Base-by-base conservation (phyloP, 2,329 filamentous ascomycete species). In the Grosmannia penicillata region DNA sequence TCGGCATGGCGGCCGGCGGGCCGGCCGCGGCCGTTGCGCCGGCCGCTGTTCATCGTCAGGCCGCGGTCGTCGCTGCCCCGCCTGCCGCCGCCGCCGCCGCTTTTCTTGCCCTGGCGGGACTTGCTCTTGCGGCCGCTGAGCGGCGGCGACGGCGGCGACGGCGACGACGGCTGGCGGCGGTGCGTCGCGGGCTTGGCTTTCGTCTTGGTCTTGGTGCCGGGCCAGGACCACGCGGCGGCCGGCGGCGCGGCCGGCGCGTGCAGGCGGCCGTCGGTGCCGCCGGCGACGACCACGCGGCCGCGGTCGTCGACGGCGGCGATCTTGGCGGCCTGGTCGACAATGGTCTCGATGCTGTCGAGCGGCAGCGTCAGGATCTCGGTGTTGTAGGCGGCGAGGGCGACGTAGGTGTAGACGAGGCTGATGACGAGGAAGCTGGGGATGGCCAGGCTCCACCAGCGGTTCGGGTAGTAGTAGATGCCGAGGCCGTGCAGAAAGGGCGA, bases 361-460 rank as follows among this genome's bases (percentile, higher is more conserved):
- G 80, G 78, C 39, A 93, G 63, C 9, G 91, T 98, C 51, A 98
- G 60, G 44, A 89, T 82, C 49, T 85, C 83, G 1, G 81, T 82
- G 57, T 98, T 98, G 58, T 94, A 96, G 33, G 75, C 71, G 33
- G 87, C 86, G 26, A 98, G 72, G 29, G 91, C 91, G 9, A 94
- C 77, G 60, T 94, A 98, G 46, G 95, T 93, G 61, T 93, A 98
- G 21, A 91, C 70, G 25, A 96, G 67, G 33, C 78, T 62, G 70
- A 91, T 87, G 39, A 95, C 87, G 24, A 95, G 65, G 65, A 86
- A 96, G 6, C 82, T 79, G 0, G 91, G 91, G 13, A 95, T 76
- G 1, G 91, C 91, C 17, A 98, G 71, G 34, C 83, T 84, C 91
- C 91, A 98, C 91, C 91, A 98, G 34, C 91, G 76, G 57, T 95